phyloP scores from a whole-genome alignment of 2,329 filamentous ascomycete species.

The Exophiala sideris region DNA sequence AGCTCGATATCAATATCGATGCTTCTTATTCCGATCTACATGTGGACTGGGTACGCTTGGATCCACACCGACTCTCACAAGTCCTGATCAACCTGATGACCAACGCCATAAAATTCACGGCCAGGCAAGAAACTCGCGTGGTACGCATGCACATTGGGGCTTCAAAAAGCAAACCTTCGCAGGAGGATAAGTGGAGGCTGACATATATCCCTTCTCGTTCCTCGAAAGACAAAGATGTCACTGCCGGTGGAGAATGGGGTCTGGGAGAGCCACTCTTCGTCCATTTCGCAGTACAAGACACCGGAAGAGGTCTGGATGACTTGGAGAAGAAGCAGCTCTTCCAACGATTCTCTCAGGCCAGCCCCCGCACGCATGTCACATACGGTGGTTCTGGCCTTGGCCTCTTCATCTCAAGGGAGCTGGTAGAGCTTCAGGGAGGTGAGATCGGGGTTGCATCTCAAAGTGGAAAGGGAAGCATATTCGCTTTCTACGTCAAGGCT shows the following conservation, averaged over 20 bases:
- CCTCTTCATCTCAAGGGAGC: conserved; percentile 71
- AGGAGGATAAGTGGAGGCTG: conserved; percentile 36
- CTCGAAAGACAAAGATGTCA: conserved; percentile 32
- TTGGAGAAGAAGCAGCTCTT: conserved; percentile 73
- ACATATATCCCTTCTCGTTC: conserved; percentile 34
- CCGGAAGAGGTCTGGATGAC: conserved; percentile 67
- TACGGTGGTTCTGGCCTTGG: conserved; percentile 78
- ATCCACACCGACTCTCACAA: conserved; percentile 72
- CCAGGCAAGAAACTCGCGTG: conserved; percentile 43
- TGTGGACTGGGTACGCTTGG: conserved; percentile 65
- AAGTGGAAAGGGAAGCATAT: conserved; percentile 54
- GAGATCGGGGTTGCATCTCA: conserved; percentile 68
- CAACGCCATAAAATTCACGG: conserved; percentile 79
- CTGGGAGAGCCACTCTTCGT: conserved; percentile 60
- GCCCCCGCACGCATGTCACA: conserved; percentile 69
- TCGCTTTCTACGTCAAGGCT: conserved; percentile 57
- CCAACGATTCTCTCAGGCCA: conserved; percentile 75
- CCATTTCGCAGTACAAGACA: conserved; percentile 72
- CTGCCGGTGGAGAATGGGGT: conserved; percentile 52
- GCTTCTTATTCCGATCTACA: conserved; percentile 56
- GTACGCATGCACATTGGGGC: conserved; percentile 56
- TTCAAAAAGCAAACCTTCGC: conserved; percentile 44
- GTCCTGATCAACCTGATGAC: conserved; percentile 77
- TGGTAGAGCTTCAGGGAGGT: conserved; percentile 78
- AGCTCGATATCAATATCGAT: conserved; percentile 62